Evolutionary conservation across 129 eudicot species (phyloP), one percentile per base, ranked within the genome.

Genomic region (Chrysanthemum makinoi): DNA sequence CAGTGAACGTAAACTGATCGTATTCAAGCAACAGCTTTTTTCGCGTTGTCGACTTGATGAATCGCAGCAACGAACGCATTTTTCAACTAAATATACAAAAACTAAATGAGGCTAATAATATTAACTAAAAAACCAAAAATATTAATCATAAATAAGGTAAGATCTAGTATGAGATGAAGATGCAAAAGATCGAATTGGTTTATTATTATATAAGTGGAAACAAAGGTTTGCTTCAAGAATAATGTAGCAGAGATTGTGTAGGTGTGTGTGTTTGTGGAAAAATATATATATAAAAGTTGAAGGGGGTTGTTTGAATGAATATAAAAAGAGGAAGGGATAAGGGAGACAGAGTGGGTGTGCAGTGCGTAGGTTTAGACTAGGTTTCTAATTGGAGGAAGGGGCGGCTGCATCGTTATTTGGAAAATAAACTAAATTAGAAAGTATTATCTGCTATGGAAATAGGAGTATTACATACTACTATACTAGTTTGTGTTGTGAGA

Each of bases 31-130:
- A 74, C 76, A 80, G 69, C 6, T 57, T 74, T 28, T 68, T 80
- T 61, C 80, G 79, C 6, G 76, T 80, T 20, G 83, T 80, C 8
- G 83, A 80, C 47, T 80, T 80, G 46, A 80, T 55, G 63, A 80
- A 80, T 24, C 83, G 65, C 68, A 68, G 28, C 54, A 74, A 68
- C n/a, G 83, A 80, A 56, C 83, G 80, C 83, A 80, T 80, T 62
- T 69, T n/a, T n/a, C 10, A 22, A 24, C 46, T 58, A 58, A 12
- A 26, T 60, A n/a, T n/a, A n/a, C n/a, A n/a, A n/a, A n/a, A n/a
- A n/a, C n/a, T n/a, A n/a, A n/a, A n/a, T n/a, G n/a, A n/a, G n/a
- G n/a, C n/a, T n/a, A n/a, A n/a, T 60, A 60, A 6, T 1, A 4
- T 11, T 11, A 52, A 12, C 18, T 52, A 14, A 17, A 3, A 50